These are phyloP conservation scores for Pseudonitzschia multiseries DNA, from an alignment of 108 stramenopile genomes.

Conservation along the genomic window DNA sequence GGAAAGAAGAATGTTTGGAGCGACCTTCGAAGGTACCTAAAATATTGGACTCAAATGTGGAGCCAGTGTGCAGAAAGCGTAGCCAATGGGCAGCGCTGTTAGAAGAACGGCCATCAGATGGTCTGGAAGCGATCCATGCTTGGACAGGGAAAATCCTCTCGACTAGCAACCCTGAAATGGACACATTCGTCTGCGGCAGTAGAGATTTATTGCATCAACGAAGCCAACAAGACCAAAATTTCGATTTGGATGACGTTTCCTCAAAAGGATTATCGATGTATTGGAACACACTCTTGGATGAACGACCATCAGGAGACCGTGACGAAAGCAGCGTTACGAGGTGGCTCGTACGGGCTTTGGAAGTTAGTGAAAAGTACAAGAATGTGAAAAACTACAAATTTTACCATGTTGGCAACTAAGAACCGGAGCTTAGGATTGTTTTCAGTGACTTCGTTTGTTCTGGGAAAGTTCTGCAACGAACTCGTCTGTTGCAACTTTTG, in stretches of 20 bases:
- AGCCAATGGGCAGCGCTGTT: not conserved
- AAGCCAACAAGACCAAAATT: not conserved
- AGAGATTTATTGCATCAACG: not conserved
- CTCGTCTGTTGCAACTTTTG: too few species aligned
- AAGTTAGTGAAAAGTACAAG: not conserved
- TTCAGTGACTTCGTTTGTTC: too few species aligned
- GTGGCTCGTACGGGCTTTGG: slow-evolving; percentile 11
- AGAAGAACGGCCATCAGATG: not conserved
- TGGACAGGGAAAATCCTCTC: not conserved
- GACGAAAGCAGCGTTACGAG: not conserved
- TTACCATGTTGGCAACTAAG: too few species aligned
- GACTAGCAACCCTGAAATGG: not conserved
- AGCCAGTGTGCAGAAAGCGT: not conserved
- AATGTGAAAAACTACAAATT: not conserved
- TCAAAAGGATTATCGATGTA: not conserved
- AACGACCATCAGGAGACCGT: not conserved
- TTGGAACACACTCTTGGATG: not conserved
- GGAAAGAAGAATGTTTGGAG: not conserved
- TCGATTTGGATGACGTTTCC: not conserved
- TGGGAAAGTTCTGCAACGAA: too few species aligned
- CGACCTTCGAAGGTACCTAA: not conserved
- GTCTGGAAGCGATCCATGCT: not conserved
- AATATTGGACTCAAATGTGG: not conserved
- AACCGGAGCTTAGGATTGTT: not conserved
- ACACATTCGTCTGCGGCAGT: not conserved